Evolutionary conservation across 257 asterid genomes (phyloP).

Genomic region (Thymus mandschuricus): DNA sequence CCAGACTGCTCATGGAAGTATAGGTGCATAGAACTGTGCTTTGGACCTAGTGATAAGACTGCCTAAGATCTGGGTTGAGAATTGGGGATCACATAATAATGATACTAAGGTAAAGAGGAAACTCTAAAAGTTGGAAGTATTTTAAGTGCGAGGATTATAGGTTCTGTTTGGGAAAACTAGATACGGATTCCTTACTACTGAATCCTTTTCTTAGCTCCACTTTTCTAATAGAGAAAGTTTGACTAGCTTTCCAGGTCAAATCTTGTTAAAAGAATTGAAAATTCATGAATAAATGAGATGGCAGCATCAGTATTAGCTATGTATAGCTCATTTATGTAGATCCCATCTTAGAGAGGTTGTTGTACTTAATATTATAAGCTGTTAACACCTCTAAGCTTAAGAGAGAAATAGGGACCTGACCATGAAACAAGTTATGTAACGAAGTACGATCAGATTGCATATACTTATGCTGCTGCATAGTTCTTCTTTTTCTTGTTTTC

Average conservation of each 20-base stretch:
- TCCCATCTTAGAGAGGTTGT: not conserved
- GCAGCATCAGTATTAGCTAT: not conserved
- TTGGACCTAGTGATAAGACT: not conserved
- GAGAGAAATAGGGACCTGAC: not conserved
- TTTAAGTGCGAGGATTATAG: not conserved
- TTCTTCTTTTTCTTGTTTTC: no score
- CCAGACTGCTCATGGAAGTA: not conserved
- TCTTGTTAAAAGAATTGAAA: constrained; percentile 5
- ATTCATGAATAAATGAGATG: not conserved
- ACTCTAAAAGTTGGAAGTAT: not conserved
- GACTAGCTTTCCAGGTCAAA: not conserved
- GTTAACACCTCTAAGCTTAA: constrained; percentile 8
- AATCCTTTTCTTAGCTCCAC: constrained; percentile 8
- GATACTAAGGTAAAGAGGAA: not conserved
- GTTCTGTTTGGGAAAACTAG: constrained; percentile 8
- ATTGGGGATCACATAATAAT: not conserved
- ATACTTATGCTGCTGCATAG: constrained; percentile 4
- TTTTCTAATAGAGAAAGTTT: constrained; percentile 14
- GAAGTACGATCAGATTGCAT: constrained; percentile 25
- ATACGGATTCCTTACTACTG: constrained; percentile 2
- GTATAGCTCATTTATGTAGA: not conserved
- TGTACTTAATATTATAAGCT: not conserved
- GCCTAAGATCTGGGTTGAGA: constrained; percentile 8
- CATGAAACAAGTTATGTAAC: not conserved
- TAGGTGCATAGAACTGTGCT: constrained; percentile 1